These are phyloP conservation scores for Candida ovalis DNA, from an alignment of 805 yeast species.

Conservation along the genomic window DNA sequence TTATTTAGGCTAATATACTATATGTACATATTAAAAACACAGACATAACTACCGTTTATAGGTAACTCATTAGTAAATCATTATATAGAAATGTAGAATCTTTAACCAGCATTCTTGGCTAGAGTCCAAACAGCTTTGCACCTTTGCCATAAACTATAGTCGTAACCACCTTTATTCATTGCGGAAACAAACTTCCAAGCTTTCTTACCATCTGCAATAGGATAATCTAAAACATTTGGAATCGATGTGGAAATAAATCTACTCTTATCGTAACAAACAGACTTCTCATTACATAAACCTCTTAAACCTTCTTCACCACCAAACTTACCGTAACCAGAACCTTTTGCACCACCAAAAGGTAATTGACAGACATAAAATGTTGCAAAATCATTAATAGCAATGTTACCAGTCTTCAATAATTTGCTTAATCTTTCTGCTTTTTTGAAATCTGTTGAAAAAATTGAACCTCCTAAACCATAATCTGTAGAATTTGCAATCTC, in stretches of 20 bases:
- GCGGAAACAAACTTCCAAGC: slow-evolving; percentile 89
- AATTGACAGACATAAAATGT: slow-evolving; percentile 92
- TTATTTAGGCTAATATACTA: neutral
- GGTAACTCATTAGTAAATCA: neutral
- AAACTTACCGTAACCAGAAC: slow-evolving; percentile 95
- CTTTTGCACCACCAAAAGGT: slow-evolving; percentile 94
- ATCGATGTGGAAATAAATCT: slow-evolving; percentile 77
- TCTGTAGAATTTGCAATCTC: slow-evolving; percentile 77
- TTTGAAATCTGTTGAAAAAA: slow-evolving; percentile 65
- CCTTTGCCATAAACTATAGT: slow-evolving; percentile 66
- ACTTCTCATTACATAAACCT: slow-evolving; percentile 83
- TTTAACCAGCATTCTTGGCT: slow-evolving; percentile 41
- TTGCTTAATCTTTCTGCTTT: slow-evolving; percentile 63
- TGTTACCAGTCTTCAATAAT: slow-evolving; percentile 75
- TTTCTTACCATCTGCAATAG: slow-evolving; percentile 70
- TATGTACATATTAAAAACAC: neutral
- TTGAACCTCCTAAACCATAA: slow-evolving; percentile 89
- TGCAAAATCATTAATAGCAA: slow-evolving; percentile 97
- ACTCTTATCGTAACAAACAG: slow-evolving; percentile 80
- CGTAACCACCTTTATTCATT: slow-evolving; percentile 82
- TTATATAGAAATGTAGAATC: neutral
- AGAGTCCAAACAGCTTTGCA: slow-evolving; percentile 50
- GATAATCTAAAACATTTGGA: slow-evolving; percentile 89
- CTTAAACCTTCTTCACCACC: slow-evolving; percentile 97
- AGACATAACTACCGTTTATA: neutral